Evolutionary conservation across 805 yeast species (phyloP).

Genomic region (Starmerella davenportii): DNA sequence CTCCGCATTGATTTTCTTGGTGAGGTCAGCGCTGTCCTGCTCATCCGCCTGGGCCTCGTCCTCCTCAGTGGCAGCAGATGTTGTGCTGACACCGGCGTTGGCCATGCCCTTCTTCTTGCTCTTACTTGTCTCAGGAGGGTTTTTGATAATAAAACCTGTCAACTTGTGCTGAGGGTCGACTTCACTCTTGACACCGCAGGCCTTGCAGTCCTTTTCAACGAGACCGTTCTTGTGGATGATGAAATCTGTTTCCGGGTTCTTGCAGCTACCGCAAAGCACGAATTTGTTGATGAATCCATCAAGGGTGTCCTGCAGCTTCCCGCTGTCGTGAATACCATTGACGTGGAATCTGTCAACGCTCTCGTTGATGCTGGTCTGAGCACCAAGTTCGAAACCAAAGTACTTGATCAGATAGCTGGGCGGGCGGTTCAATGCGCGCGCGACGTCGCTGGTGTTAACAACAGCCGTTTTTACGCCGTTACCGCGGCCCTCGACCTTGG

Average conservation of each 20-base stretch:
- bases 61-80: conserved; percentile 15
- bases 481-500: conserved; percentile 97
- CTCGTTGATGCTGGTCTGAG: conserved; percentile 73
- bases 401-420: conserved; percentile 80
- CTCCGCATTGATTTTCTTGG: conserved; percentile 67
- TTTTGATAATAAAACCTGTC: conserved; percentile 71
- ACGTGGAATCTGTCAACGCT: conserved; percentile 73
- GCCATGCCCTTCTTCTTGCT: conserved; percentile 61
- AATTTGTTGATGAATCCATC: conserved; percentile 89
- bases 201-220: conserved; percentile 86
- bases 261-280: conserved; percentile 85
- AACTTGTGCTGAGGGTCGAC: conserved; percentile 77
- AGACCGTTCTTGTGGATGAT: conserved; percentile 55
- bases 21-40: conserved; percentile 29
- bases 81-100: conserved; percentile 35
- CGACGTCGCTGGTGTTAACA: conserved; percentile 77
- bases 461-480: conserved; percentile 96
- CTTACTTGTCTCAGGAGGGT: conserved; percentile 43
- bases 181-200: conserved; percentile 80
- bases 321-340: conserved; percentile 84
- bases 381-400: conserved; percentile 94
- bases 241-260: conserved; percentile 94
- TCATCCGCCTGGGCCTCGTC: conserved; percentile 22
- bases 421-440: conserved; percentile 87
- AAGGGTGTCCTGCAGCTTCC: conserved; percentile 76